phyloP scores from a whole-genome alignment of 106 monocot species.

The Triglochin maritima region DNA sequence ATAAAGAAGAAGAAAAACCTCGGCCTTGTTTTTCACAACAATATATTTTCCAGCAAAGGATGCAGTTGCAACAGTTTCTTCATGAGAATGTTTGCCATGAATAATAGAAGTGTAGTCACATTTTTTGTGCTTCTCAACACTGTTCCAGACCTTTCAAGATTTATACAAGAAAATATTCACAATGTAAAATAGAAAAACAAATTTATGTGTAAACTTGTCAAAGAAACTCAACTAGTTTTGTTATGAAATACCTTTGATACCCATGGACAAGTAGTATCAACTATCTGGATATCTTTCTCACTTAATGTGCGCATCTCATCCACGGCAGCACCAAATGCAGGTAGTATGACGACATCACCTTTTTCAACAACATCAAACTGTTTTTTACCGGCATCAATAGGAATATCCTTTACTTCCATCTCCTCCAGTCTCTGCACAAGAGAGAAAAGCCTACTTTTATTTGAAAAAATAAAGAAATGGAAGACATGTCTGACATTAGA shows the following conservation, averaged over 20 bases:
- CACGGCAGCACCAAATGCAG: constrained; percentile 93
- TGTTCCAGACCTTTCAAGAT: constrained; percentile 74
- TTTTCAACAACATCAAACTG: constrained; percentile 65
- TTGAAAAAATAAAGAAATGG: not conserved
- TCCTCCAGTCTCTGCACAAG: constrained; percentile 64
- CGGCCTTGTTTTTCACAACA: constrained; percentile 80
- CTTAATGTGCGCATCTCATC: constrained; percentile 88
- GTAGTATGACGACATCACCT: constrained; percentile 83
- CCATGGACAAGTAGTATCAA: constrained; percentile 99
- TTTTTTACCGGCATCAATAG: constrained; percentile 62
- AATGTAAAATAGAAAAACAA: not conserved
- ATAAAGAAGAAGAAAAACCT: constrained; percentile 33
- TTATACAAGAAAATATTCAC: not conserved
- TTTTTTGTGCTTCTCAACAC: constrained; percentile 96
- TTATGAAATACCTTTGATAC: constrained; percentile 71
- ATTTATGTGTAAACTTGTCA: not conserved
- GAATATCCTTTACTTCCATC: constrained; percentile 76
- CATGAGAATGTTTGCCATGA: constrained; percentile 91
- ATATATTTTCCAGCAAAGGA: constrained; percentile 90
- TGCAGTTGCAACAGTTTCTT: constrained; percentile 92
- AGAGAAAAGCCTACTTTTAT: not conserved
- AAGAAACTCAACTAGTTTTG: not conserved
- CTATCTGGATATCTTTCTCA: constrained; percentile 86
- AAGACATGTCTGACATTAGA: no score
- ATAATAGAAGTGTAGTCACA: constrained; percentile 92